These are phyloP conservation scores for Flueggea neowawraea DNA, from an alignment of 441 rosid genomes.

Conservation along the genomic window DNA sequence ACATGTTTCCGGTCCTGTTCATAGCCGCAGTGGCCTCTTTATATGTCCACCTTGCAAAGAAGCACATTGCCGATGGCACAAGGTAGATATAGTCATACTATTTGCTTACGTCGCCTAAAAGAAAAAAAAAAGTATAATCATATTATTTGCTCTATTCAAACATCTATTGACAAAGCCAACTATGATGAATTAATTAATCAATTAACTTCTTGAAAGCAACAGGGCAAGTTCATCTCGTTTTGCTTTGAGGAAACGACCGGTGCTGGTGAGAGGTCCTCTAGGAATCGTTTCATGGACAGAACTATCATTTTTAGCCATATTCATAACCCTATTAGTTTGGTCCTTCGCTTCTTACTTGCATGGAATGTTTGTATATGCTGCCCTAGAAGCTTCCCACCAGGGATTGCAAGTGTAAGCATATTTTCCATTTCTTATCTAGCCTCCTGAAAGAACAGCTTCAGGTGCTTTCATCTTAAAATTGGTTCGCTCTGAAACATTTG, in stretches of 20 bases:
- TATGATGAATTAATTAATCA: not conserved
- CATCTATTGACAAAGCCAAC: no score
- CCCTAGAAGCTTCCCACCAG: constrained; percentile 18
- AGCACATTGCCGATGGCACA: constrained; percentile 2
- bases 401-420: constrained; percentile 32
- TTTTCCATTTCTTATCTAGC: not conserved
- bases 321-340: constrained; percentile 41
- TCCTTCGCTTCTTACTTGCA: constrained; percentile 37
- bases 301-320: constrained; percentile 35
- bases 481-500: not conserved
- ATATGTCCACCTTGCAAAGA: constrained; percentile 37
- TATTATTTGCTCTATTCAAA: no score
- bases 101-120: not conserved
- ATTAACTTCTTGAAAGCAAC: not conserved
- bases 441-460: no score
- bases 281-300: constrained; percentile 47
- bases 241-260: constrained; percentile 26
- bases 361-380: constrained; percentile 21
- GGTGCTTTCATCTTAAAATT: not conserved
- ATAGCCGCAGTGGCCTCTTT: constrained; percentile 40
- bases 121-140: not conserved
- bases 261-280: constrained; percentile 37
- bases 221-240: constrained; percentile 8
- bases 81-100: not conserved
- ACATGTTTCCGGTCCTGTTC: constrained; percentile 44